These are phyloP conservation scores for Brassica nigra DNA, from an alignment of 345 rosid species.

Conservation along the genomic window DNA sequence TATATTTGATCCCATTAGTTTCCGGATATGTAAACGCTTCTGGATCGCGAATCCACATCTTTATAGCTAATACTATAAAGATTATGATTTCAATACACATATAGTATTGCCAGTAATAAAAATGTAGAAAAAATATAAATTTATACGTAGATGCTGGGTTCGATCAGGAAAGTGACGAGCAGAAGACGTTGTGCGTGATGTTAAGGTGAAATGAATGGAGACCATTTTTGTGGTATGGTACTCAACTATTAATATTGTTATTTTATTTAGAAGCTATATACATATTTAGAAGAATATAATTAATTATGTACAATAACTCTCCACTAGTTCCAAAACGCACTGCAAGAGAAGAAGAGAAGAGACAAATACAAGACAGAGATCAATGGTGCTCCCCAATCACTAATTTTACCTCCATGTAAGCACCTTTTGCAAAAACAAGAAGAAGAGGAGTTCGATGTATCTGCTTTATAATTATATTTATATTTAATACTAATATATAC, in stretches of 20 bases:
- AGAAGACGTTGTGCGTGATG: background rate
- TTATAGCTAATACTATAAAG: background rate
- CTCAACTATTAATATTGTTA: background rate
- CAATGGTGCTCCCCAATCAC: constrained; percentile 15
- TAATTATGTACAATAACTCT: background rate
- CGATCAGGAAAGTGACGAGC: background rate
- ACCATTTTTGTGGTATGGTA: constrained; percentile 4
- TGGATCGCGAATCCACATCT: background rate
- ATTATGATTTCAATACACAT: background rate
- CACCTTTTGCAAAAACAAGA: background rate
- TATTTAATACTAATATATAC: background rate
- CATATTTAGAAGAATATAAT: background rate
- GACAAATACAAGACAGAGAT: constrained; percentile 11
- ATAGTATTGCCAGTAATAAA: background rate
- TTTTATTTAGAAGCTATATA: background rate
- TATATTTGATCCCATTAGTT: background rate
- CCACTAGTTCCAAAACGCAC: constrained; percentile 19
- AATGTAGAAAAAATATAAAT: background rate
- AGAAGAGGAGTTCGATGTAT: background rate
- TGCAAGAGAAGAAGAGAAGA: constrained; percentile 11
- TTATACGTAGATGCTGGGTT: background rate
- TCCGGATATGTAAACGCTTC: background rate
- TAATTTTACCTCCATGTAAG: background rate
- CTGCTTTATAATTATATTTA: background rate
- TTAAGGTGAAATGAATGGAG: constrained; percentile 5